phyloP scores from a whole-genome alignment of 495 filamentous ascomycete species.

The Cetradonia linearis region DNA sequence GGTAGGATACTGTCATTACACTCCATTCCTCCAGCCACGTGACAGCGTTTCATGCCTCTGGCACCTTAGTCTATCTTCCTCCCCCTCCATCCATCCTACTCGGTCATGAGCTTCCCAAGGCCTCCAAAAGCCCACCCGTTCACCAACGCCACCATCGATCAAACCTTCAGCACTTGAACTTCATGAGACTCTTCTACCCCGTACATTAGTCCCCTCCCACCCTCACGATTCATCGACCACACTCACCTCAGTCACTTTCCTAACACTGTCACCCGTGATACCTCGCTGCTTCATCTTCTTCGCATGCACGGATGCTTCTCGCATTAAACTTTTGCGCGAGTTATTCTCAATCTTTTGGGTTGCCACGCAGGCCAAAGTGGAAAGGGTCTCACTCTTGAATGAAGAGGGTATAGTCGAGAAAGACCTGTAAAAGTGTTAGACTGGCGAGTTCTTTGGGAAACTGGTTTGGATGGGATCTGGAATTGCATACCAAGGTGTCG shows the following conservation, averaged over 20 bases:
- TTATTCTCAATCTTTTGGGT: conserved; percentile 6
- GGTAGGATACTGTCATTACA: too few relatives aligned
- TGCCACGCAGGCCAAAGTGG: conserved; percentile 21
- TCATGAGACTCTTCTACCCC: conserved; percentile 55
- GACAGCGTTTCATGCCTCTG: too few relatives aligned
- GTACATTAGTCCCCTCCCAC: conserved; percentile 10
- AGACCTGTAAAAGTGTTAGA: conserved; percentile 46
- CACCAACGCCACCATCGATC: not conserved
- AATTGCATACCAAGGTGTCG: conserved; percentile 65
- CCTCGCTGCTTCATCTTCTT: conserved; percentile 63
- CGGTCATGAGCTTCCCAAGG: not conserved
- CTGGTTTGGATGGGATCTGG: not conserved
- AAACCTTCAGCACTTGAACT: conserved; percentile 58
- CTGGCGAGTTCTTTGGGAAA: too few relatives aligned
- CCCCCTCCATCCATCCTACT: not conserved
- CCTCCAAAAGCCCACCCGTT: not conserved
- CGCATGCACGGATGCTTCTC: conserved; percentile 67
- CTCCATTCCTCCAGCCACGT: too few relatives aligned
- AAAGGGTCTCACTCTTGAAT: conserved; percentile 57
- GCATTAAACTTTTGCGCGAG: conserved; percentile 54
- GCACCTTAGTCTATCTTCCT: too few relatives aligned
- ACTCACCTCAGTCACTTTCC: conserved; percentile 58
- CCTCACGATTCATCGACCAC: not conserved
- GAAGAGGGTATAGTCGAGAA: conserved; percentile 82
- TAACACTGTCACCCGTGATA: conserved; percentile 62